Conservation (phyloP, 2,329 filamentous ascomycete genomes). For the Stromatinia cepivora region DNA sequence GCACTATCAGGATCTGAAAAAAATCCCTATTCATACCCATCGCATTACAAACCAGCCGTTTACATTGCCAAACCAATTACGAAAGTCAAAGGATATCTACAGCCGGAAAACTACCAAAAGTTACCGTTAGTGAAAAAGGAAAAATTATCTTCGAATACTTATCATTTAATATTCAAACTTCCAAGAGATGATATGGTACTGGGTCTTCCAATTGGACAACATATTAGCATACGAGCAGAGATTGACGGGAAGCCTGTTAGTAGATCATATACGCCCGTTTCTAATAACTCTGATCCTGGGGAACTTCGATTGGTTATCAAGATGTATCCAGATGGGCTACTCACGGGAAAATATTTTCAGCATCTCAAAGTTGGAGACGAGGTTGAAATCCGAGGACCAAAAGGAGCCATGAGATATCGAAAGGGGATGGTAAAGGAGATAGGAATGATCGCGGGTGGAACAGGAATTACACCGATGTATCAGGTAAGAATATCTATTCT, state of each 20-base stretch:
- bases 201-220: constrained; percentile 47
- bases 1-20: constrained; percentile 8
- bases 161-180: constrained; percentile 39
- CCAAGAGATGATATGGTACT: constrained; percentile 40
- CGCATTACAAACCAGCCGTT: constrained; percentile 24
- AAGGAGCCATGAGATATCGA: constrained; percentile 56
- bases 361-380: constrained; percentile 50
- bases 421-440: constrained; percentile 47
- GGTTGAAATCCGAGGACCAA: constrained; percentile 56
- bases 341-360: constrained; percentile 53
- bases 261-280: constrained; percentile 48
- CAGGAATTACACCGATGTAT: constrained; percentile 58
- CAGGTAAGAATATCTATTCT: constrained; percentile 34
- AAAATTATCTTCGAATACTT: constrained; percentile 27
- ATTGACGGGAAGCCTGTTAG: constrained; percentile 42
- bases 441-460: constrained; percentile 57
- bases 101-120: constrained; percentile 30
- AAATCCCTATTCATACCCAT: constrained; percentile 25
- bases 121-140: constrained; percentile 30
- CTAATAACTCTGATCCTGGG: constrained; percentile 52
- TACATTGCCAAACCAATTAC: constrained; percentile 24
- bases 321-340: constrained; percentile 51
- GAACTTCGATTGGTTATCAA: constrained; percentile 53
- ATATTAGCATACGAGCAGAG: constrained; percentile 43
- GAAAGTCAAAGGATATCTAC: constrained; percentile 22